Percentiles rank a stretch among this genome's conserved stretches.
Evolutionary conservation across 345 rosid species (phyloP).

Genomic region (Euphorbia pulcherrima): DNA sequence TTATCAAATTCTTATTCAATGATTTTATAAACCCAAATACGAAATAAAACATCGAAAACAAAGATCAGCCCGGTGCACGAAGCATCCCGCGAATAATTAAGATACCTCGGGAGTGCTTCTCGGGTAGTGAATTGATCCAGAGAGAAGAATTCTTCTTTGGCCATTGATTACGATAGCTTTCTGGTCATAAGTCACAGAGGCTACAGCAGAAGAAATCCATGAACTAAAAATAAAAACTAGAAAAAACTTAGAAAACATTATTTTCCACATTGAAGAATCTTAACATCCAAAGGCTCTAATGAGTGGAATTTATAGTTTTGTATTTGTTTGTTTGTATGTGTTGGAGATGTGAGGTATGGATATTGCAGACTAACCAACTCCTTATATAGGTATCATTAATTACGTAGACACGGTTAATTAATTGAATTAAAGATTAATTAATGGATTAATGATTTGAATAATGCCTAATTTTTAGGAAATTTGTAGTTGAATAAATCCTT

Average conservation of each 20-base stretch:
- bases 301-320: neutral
- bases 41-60: neutral
- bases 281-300: neutral
- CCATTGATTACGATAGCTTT: constrained; percentile 53
- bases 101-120: constrained; percentile 67
- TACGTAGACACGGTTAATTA: neutral
- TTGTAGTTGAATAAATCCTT: neutral
- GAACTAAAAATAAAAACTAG: constrained; percentile 23
- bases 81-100: too few species aligned
- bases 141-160: constrained; percentile 42
- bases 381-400: constrained; percentile 6
- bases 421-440: neutral
- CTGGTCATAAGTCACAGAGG: constrained; percentile 62
- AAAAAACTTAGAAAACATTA: constrained; percentile 18
- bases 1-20: neutral
- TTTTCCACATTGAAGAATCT: neutral
- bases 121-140: constrained; percentile 69
- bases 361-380: neutral
- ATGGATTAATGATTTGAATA: neutral
- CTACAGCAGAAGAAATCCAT: constrained; percentile 38
- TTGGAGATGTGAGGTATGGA: too few species aligned
- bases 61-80: too few species aligned
- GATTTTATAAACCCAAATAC: neutral
- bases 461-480: neutral
- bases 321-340: neutral